Evolutionary conservation across 2,329 filamentous ascomycete genomes (phyloP), one percentile per base, ranked within the genome.

Genomic region (Penicillium sp.): DNA sequence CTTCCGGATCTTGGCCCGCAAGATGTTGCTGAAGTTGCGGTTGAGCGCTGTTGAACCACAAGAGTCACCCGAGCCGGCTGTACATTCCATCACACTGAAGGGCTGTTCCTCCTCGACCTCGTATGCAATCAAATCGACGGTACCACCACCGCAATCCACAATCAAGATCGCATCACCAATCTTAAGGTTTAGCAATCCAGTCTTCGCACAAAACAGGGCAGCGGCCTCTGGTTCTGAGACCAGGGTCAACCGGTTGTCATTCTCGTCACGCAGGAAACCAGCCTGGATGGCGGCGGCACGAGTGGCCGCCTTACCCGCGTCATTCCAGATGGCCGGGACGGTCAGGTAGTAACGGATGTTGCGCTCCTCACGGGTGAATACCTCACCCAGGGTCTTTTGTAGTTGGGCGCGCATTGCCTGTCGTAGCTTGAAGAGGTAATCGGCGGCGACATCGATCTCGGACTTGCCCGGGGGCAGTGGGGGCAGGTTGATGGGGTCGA

Each of bases 241-340:
- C 45, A 99, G 82, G 0, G 95, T 98, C 66, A 99, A 79, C 58
- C 95, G 86, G 79, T 97, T 97, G 78, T 99, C 95, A 74, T 98
- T 97, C 78, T 98, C 93, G 71, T 98, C 95, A 57, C 93, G 89
- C 54, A 98, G 83, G 82, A 97, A 98, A 47, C 95, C 95, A 59
- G 95, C 95, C 78, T 98, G 93, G 65, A 98, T 96, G 64, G 95
- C 95, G 24, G 95, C 95, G 16, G 93, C 91, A 79, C 95, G 87
- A 14, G 95, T 98, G 39, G 95, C 95, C 56, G 95, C 95, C 80
- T 99, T 99, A 67, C 93, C 95, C 46, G 95, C 93, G 79, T 98
- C 95, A 75, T 98, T 98, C 95, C 95, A 98, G 67, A 99, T 98
- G 66, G 95, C 95, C 21, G 95, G 95, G n/a, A 99, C 95, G 2